These are phyloP conservation scores for Exutisphaerella laricina DNA, from an alignment of 2,329 filamentous ascomycete genomes.

Conservation along the genomic window DNA sequence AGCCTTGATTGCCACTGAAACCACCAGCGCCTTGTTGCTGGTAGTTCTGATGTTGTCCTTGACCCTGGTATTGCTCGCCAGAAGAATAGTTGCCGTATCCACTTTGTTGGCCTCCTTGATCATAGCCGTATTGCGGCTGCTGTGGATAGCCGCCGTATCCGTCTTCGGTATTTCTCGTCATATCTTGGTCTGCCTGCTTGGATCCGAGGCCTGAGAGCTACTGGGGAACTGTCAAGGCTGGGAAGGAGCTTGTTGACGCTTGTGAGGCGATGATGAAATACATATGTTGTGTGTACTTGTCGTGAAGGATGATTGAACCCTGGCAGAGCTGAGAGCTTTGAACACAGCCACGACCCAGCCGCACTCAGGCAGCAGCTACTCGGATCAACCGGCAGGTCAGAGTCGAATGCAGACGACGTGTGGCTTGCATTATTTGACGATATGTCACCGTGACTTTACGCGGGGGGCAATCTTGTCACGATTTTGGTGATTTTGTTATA, in stretches of 20 bases:
- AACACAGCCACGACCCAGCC: constrained; percentile 27
- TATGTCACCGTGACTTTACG: too few species aligned
- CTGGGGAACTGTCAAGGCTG: too few species aligned
- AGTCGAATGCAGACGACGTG: too few species aligned
- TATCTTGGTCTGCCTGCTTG: background rate
- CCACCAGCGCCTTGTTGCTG: constrained; percentile 10
- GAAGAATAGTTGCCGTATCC: constrained; percentile 16
- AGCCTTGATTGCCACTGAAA: constrained; percentile 16
- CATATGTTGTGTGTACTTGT: background rate
- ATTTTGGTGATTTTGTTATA: too few species aligned
- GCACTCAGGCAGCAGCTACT: constrained; percentile 33
- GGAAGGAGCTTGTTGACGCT: background rate
- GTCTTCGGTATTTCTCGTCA: constrained; percentile 20
- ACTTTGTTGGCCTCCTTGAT: constrained; percentile 8
- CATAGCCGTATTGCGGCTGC: constrained; percentile 17
- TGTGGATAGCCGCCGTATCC: constrained; percentile 13
- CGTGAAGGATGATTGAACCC: background rate
- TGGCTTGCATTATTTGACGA: too few species aligned
- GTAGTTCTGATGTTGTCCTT: constrained; percentile 1
- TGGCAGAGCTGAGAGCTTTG: constrained; percentile 6
- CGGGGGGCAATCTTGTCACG: too few species aligned
- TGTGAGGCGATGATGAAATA: background rate
- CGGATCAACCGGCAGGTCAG: background rate
- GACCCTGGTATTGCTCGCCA: constrained; percentile 7
- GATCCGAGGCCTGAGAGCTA: background rate